Base-by-base conservation (phyloP, 164 flowering plant species). In the Malania oleifera region DNA sequence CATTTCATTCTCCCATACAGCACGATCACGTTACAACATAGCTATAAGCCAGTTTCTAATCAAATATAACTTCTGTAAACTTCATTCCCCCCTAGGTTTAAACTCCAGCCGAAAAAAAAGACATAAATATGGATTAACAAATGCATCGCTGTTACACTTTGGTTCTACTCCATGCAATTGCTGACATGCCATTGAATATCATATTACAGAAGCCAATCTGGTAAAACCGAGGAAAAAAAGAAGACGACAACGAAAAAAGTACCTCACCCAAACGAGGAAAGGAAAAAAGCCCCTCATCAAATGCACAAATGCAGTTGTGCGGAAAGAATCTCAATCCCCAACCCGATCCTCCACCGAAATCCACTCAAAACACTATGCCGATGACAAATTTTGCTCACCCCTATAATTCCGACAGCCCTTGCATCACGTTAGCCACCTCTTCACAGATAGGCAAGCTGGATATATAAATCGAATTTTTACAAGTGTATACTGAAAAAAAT, bases 351-450 rank as follows among this genome's bases (percentile, higher is more conserved):
- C 59, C 75, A 56, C 41, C 35, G 29, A 43, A 46, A 17, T 28
- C 66, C 49, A 57, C 61, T 52, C 66, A 74, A 59, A 53, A 62
- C 47, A 70, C 53, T 64, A 71, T 19, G 73, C 75, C 58, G 65
- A 67, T 60, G 70, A 71, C 70, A 50, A 45, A 63, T 51, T 67
- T 31, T 2, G 2, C 19, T 72, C 78, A 67, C 64, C 57, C 35
- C 47, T 14, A 48, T 14, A 48, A 52, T 59, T 54, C 78, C 76
- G 86, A 81, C 82, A 79, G 89, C 95, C 80, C 82, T 63, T 47
- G 87, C 91, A 69, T 72, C 52, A 52, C 67, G 59, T 45, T 38
- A 28, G 73, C 73, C 67, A 60, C 68, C 62, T 57, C 73, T 46
- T 47, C 35, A 50, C 63, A 17, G 56, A 55, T 51, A 56, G 62